A percentile compares a stretch with the other conserved stretches of the same genome.
Conservation (phyloP, 116 monocot genomes). For the Iris pallida region DNA sequence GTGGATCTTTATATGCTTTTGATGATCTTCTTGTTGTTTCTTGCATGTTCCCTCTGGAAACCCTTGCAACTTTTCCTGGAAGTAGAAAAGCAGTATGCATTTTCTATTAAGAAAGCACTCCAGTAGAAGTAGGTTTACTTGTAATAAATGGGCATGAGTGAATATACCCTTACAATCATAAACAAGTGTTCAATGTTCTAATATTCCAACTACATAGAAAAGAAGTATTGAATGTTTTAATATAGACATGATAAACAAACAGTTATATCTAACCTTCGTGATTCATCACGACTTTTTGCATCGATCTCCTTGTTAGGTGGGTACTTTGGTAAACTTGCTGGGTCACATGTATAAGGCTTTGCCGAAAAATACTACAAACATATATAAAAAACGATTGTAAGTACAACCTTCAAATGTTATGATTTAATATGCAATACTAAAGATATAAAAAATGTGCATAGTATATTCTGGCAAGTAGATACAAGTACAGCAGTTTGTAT, state of each 20-base stretch:
- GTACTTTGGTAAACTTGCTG: conserved; percentile 70
- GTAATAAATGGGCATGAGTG: too few species aligned
- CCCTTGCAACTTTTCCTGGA: conserved; percentile 51
- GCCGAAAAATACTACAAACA: conserved; percentile 62
- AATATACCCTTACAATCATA: too few species aligned
- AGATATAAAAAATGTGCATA: too few species aligned
- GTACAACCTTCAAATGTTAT: too few species aligned
- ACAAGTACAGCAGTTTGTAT: too few species aligned
- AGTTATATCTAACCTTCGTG: conserved; percentile 42
- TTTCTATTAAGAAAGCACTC: too few species aligned
- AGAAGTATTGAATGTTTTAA: neutral
- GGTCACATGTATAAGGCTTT: conserved; percentile 70
- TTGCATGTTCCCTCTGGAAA: conserved; percentile 16
- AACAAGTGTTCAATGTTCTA: too few species aligned
- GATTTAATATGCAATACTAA: too few species aligned
- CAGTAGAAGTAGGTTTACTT: too few species aligned
- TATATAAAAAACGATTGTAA: too few species aligned
- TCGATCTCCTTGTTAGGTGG: conserved; percentile 88
- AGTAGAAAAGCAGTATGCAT: neutral
- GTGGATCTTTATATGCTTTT: conserved; percentile 36
- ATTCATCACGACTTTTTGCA: conserved; percentile 70
- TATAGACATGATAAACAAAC: conserved; percentile 1
- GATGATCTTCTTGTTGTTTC: conserved; percentile 44
- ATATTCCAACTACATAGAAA: too few species aligned
- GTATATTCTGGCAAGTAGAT: too few species aligned